Percentiles rank a stretch among this genome's conserved stretches.
Evolutionary conservation across 352 stramenopile genomes (phyloP).

Genomic region (Phytophthora fragariae): DNA sequence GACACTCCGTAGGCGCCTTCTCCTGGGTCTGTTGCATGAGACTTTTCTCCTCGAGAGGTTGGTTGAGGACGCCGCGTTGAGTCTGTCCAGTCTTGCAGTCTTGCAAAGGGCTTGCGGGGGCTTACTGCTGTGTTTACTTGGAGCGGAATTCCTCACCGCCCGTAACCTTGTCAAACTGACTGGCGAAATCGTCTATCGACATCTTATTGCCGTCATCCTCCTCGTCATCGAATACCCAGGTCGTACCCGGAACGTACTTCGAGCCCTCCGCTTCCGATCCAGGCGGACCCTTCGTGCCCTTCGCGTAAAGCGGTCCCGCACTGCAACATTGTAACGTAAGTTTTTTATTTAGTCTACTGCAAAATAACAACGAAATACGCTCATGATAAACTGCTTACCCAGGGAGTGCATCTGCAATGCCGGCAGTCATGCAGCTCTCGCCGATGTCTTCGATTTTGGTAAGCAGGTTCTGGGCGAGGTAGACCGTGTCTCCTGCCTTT

Average conservation of each 20-base stretch:
- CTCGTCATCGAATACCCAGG: constrained; percentile 91
- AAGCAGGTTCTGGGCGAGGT: constrained; percentile 71
- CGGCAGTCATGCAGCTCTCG: constrained; percentile 88
- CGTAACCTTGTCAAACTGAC: constrained; percentile 89
- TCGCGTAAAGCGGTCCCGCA: constrained; percentile 83
- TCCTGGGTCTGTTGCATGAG: constrained; percentile 26
- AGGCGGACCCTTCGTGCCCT: constrained; percentile 75
- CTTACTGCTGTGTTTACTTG: constrained; percentile 52
- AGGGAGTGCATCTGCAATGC: constrained; percentile 81
- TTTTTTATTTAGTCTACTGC: neutral
- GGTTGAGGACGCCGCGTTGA: constrained; percentile 23
- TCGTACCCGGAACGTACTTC: constrained; percentile 90
- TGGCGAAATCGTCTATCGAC: constrained; percentile 90
- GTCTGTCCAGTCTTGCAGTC: constrained; percentile 11
- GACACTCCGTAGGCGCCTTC: constrained; percentile 21
- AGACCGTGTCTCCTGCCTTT: constrained; percentile 79
- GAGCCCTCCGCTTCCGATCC: constrained; percentile 68
- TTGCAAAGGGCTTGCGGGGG: constrained; percentile 16
- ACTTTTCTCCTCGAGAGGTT: constrained; percentile 29
- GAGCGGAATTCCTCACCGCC: constrained; percentile 88
- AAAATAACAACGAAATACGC: neutral
- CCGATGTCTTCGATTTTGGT: constrained; percentile 89
- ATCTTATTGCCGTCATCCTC: constrained; percentile 76
- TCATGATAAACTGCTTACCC: constrained; percentile 49
- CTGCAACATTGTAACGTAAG: constrained; percentile 31